A percentile compares a stretch with the other conserved stretches of the same genome.
These are phyloP conservation scores for Microcyclosporella mali DNA, from an alignment of 2,329 filamentous ascomycete species.

Conservation along the genomic window DNA sequence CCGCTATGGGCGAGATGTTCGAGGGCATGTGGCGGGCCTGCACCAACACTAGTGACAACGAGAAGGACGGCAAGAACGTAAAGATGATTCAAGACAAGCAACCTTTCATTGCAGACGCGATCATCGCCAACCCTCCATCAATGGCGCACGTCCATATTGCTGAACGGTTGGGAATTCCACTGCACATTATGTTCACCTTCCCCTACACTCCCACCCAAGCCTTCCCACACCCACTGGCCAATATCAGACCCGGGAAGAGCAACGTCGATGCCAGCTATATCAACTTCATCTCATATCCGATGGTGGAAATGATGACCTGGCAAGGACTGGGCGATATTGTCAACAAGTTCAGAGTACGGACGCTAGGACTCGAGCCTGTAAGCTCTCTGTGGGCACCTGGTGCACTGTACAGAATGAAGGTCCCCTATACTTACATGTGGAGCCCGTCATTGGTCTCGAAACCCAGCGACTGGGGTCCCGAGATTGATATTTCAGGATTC, in stretches of 20 bases:
- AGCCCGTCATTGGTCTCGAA: slow-evolving; percentile 32
- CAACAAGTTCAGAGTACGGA: slow-evolving; percentile 66
- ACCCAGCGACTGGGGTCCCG: slow-evolving; percentile 39
- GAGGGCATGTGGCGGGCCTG: slow-evolving; percentile 76
- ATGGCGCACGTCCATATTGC: slow-evolving; percentile 76
- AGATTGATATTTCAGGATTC: slow-evolving; percentile 33
- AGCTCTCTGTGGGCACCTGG: slow-evolving; percentile 72
- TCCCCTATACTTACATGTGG: slow-evolving; percentile 66
- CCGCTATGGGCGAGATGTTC: slow-evolving; percentile 75
- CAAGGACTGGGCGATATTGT: slow-evolving; percentile 65
- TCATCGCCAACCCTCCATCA: slow-evolving; percentile 75
- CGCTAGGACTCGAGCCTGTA: slow-evolving; percentile 64
- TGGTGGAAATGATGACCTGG: slow-evolving; percentile 70
- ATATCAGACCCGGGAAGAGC: slow-evolving; percentile 55
- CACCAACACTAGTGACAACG: slow-evolving; percentile 65
- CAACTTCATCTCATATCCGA: slow-evolving; percentile 73
- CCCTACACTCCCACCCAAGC: slow-evolving; percentile 69
- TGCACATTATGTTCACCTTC: slow-evolving; percentile 55
- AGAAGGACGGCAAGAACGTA: slow-evolving; percentile 53
- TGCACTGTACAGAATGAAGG: slow-evolving; percentile 63
- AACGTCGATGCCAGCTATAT: slow-evolving; percentile 67
- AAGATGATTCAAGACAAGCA: slow-evolving; percentile 59
- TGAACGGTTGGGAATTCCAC: slow-evolving; percentile 67
- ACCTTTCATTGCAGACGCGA: slow-evolving; percentile 67
- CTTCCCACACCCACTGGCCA: slow-evolving; percentile 73